phyloP scores from a whole-genome alignment of 2,329 filamentous ascomycete species.

The Pochonia chlamydosporia region DNA sequence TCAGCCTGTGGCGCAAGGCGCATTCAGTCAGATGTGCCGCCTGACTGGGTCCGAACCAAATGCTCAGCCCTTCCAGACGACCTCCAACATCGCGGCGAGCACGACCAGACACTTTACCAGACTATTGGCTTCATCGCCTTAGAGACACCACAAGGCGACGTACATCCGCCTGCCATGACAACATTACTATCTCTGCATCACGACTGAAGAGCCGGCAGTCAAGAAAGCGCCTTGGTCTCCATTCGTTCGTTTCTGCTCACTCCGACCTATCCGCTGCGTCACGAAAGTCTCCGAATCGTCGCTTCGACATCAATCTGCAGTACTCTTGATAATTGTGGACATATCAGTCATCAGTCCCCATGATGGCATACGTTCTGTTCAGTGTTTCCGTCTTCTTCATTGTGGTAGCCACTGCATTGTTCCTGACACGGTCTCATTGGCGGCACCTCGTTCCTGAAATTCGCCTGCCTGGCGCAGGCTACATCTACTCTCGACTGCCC shows the following conservation, averaged over 20 bases:
- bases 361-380: constrained; percentile 80
- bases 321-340: background rate
- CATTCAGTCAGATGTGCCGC: too few relatives aligned
- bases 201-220: constrained; percentile 2
- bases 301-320: background rate
- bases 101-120: too few relatives aligned
- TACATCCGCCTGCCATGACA: constrained; percentile 8
- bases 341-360: constrained; percentile 9
- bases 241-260: background rate
- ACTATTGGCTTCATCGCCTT: background rate
- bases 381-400: constrained; percentile 67
- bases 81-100: too few relatives aligned
- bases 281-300: background rate
- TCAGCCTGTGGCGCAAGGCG: too few relatives aligned
- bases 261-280: constrained; percentile 3
- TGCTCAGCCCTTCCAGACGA: too few relatives aligned
- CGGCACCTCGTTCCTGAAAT: constrained; percentile 59
- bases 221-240: background rate
- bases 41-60: too few relatives aligned
- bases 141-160: background rate
- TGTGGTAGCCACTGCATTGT: constrained; percentile 67
- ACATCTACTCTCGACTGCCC: constrained; percentile 73
- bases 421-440: constrained; percentile 77
- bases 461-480: constrained; percentile 46
- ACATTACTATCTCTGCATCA: background rate